Evolutionary conservation across 2,329 filamentous ascomycete genomes (phyloP).

Genomic region (Cadophora malorum): DNA sequence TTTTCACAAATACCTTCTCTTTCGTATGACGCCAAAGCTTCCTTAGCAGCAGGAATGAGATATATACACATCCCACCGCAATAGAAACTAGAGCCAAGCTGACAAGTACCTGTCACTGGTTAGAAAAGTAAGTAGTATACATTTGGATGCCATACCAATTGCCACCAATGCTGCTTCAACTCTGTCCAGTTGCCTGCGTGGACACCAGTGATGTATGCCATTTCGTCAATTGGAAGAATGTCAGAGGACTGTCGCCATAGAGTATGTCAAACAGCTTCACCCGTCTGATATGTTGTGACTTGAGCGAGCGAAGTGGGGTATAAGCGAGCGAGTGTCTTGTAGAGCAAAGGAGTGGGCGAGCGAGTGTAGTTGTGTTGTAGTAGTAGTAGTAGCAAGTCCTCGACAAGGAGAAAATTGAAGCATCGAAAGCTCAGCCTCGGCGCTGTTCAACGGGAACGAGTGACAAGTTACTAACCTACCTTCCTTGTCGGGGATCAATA

Average conservation of each 20-base stretch:
- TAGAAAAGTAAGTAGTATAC: not conserved
- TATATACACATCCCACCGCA: constrained; percentile 37
- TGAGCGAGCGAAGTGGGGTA: constrained; percentile 1
- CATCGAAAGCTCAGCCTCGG: constrained; percentile 13
- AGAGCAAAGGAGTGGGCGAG: constrained; percentile 1
- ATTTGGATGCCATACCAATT: constrained; percentile 44
- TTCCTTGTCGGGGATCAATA: constrained; percentile 15
- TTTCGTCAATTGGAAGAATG: constrained; percentile 7
- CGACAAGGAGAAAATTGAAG: constrained; percentile 4
- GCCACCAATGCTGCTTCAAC: constrained; percentile 51
- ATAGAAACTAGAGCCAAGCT: constrained; percentile 45
- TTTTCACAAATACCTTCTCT: constrained; percentile 12
- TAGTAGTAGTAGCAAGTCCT: not conserved
- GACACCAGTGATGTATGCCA: constrained; percentile 32
- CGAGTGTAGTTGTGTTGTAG: constrained; percentile 8
- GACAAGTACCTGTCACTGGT: constrained; percentile 44
- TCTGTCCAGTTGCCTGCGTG: constrained; percentile 45
- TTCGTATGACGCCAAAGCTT: constrained; percentile 38
- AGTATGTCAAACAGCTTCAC: not conserved
- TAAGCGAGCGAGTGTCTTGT: constrained; percentile 1
- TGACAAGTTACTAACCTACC: constrained; percentile 1
- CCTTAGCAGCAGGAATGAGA: constrained; percentile 41
- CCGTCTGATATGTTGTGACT: not conserved
- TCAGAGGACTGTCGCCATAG: constrained; percentile 12
- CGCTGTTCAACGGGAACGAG: constrained; percentile 1